phyloP scores from a whole-genome alignment of 208 protist species.

The Jaenimonas drosophilae region DNA sequence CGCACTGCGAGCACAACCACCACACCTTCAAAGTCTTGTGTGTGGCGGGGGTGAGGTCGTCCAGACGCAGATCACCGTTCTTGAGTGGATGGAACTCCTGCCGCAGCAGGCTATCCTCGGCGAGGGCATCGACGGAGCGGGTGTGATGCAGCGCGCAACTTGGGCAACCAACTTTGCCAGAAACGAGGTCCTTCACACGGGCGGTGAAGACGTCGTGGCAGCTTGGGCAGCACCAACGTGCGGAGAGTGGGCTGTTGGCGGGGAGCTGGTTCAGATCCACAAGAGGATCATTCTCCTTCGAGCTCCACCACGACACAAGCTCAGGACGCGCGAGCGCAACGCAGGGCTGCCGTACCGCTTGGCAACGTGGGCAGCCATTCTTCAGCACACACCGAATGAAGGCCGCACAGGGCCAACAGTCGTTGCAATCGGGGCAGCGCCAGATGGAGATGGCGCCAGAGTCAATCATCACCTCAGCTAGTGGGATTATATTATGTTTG shows the following conservation, averaged over 20 bases:
- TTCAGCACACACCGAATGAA: slow-evolving; percentile 66
- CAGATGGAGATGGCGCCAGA: slow-evolving; percentile 35
- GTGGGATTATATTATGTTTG: slow-evolving; percentile 15
- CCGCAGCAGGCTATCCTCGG: slow-evolving; percentile 23
- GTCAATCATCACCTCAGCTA: slow-evolving; percentile 31
- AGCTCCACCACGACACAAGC: slow-evolving; percentile 47
- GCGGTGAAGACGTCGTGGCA: slow-evolving; percentile 50
- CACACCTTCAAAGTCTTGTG: slow-evolving; percentile 60
- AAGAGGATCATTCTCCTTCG: slow-evolving; percentile 57
- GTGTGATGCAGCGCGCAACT: slow-evolving; percentile 27
- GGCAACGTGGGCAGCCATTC: slow-evolving; percentile 51
- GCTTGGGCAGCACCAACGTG: slow-evolving; percentile 39
- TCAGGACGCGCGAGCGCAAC: slow-evolving; percentile 26
- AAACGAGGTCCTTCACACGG: slow-evolving; percentile 49
- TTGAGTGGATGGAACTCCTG: slow-evolving; percentile 80
- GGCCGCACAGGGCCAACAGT: slow-evolving; percentile 45
- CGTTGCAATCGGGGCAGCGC: slow-evolving; percentile 40
- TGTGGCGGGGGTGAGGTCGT: slow-evolving; percentile 32
- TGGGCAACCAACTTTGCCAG: slow-evolving; percentile 43
- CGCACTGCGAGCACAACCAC: slow-evolving; percentile 69
- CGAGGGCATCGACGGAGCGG: slow-evolving; percentile 9
- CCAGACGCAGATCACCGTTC: slow-evolving; percentile 68
- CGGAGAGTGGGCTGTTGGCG: slow-evolving; percentile 26
- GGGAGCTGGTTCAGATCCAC: slow-evolving; percentile 23
- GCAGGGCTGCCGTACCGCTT: slow-evolving; percentile 11